These are phyloP conservation scores for Moelleriella libera DNA, from an alignment of 2,329 filamentous ascomycete species.

Conservation along the genomic window DNA sequence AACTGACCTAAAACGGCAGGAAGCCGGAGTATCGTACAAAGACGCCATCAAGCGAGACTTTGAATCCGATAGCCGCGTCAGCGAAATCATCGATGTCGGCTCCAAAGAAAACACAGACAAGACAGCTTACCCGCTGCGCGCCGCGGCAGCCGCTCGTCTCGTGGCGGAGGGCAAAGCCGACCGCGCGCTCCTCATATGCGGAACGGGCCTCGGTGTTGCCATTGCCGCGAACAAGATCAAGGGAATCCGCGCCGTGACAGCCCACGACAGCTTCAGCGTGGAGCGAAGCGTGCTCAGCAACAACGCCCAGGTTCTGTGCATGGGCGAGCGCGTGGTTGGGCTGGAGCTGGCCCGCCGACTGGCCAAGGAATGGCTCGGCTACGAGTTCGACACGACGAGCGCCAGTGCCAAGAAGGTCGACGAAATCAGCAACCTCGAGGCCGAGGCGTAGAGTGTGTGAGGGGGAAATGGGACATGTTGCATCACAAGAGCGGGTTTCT, in stretches of 20 bases:
- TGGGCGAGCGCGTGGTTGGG: constrained; percentile 73
- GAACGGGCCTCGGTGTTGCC: constrained; percentile 75
- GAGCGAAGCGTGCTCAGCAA: constrained; percentile 72
- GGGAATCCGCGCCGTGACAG: constrained; percentile 75
- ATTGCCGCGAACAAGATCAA: constrained; percentile 83
- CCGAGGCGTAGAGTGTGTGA: background rate
- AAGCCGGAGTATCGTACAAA: constrained; percentile 69
- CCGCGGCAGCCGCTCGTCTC: constrained; percentile 54
- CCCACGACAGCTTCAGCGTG: constrained; percentile 74
- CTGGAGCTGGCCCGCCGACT: constrained; percentile 66
- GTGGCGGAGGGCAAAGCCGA: constrained; percentile 53
- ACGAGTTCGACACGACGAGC: constrained; percentile 54
- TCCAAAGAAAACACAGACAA: constrained; percentile 53
- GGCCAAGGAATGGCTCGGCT: constrained; percentile 72
- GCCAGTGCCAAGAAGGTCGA: constrained; percentile 30
- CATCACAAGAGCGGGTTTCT: background rate
- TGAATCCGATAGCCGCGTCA: constrained; percentile 50
- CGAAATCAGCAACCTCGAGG: constrained; percentile 25
- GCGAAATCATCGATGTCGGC: constrained; percentile 60
- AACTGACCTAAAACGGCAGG: constrained; percentile 19
- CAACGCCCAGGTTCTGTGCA: constrained; percentile 75
- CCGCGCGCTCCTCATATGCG: constrained; percentile 70
- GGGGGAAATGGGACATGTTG: background rate
- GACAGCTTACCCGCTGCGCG: constrained; percentile 69
- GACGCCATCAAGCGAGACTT: constrained; percentile 62